Base-by-base conservation (phyloP, 371 early-diverging fungal species). In the Amoeboaphelidium protococcarum region DNA sequence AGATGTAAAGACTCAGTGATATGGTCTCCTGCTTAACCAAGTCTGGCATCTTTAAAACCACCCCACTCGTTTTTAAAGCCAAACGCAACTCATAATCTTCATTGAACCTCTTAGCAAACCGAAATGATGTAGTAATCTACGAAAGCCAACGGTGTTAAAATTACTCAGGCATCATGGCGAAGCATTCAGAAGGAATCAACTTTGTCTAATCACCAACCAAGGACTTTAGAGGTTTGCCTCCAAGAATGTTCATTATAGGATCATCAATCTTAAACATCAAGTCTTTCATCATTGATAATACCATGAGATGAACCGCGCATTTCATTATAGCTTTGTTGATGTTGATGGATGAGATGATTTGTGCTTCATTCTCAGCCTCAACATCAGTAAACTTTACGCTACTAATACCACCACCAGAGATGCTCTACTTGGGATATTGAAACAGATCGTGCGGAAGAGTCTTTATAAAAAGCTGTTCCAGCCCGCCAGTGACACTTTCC, bases 301-400 rank as follows among this genome's bases (percentile, higher is more conserved):
- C 41, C 51, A 65, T 65, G 31, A 69, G 55, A 48, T 69, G 69
- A 22, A 62, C 64, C 4, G 56, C 64, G 47, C 68, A 68, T 44
- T 68, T 68, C 47, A 65, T 48, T 3, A 68, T 54, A n/a, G 63
- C 61, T 25, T 63, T 57, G n/a, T 61, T 60, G 54, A 68, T 64
- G 47, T 68, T 60, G 3, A 68, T n/a, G n/a, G n/a, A n/a, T n/a
- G n/a, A n/a, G 13, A 66, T 6, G 13, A 41, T 12, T 12, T 43
- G 21, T 44, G 41, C 13, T 10, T 41, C n/a, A n/a, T n/a, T n/a
- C n/a, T n/a, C n/a, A n/a, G n/a, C n/a, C 16, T 61, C 61, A 56
- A 68, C 65, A 47, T 68, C 62, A 6, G 65, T n/a, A 66, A 2
- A 22, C 26, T 12, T 12, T 43, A 19, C 41, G 41, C 13, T 10